A percentile compares a stretch with the other conserved stretches of the same genome.
Conservation (phyloP, 192 early-diverging fungal species). For the Coemansia asiatica region DNA sequence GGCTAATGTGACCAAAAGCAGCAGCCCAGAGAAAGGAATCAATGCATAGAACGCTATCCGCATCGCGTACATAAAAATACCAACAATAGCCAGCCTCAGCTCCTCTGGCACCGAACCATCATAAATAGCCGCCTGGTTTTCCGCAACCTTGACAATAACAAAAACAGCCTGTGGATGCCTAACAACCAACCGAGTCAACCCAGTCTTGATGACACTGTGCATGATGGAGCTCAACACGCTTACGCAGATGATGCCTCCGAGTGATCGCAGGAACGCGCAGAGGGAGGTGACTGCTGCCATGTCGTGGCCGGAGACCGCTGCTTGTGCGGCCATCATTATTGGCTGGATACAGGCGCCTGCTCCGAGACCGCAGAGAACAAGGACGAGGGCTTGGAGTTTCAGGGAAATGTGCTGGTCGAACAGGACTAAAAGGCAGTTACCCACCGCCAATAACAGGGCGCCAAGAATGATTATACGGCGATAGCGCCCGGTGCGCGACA, state of each 20-base stretch:
- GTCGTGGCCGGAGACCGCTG: conserved; percentile 60
- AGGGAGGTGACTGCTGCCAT: conserved; percentile 76
- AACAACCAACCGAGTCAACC: conserved; percentile 49
- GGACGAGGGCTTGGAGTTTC: conserved; percentile 59
- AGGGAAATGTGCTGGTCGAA: conserved; percentile 56
- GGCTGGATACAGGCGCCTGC: conserved; percentile 75
- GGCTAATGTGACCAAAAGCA: conserved; percentile 26
- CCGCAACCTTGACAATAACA: conserved; percentile 42
- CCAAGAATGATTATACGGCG: conserved; percentile 65
- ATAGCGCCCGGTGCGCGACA: conserved; percentile 62
- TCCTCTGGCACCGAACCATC: conserved; percentile 26
- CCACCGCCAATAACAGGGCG: conserved; percentile 61
- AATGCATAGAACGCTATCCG: conserved; percentile 57
- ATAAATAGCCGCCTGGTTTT: conserved; percentile 57
- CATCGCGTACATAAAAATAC: conserved; percentile 56
- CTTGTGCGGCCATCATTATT: conserved; percentile 72
- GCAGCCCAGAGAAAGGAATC: conserved; percentile 51
- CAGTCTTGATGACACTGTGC: conserved; percentile 34
- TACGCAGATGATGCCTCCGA: conserved; percentile 49
- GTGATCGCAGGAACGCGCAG: conserved; percentile 60
- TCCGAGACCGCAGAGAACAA: conserved; percentile 74
- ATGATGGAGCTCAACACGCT: conserved; percentile 50
- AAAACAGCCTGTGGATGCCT: conserved; percentile 31
- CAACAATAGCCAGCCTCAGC: conserved; percentile 35
- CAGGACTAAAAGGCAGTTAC: conserved; percentile 64